phyloP scores from a whole-genome alignment of 2,329 filamentous ascomycete species.

The Drechmeria coniospora region DNA sequence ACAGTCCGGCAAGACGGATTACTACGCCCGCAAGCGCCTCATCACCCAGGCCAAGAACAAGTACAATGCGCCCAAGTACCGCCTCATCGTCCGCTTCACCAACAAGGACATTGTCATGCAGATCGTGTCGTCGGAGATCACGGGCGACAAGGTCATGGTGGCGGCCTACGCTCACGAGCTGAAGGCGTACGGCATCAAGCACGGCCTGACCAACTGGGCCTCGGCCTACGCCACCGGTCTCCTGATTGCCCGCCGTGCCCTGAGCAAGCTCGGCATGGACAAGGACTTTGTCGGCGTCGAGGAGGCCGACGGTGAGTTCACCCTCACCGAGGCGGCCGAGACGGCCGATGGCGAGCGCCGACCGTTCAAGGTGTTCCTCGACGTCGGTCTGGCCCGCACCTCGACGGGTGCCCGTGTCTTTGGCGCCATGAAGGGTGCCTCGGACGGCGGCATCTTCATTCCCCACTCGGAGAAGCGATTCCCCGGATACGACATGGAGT shows the following conservation, averaged over 20 bases:
- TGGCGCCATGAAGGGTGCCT: slow-evolving; percentile 98
- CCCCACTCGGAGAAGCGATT: slow-evolving; percentile 99
- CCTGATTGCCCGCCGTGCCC: slow-evolving; percentile 86
- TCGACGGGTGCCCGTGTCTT: slow-evolving; percentile 98
- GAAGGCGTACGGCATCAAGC: slow-evolving; percentile 89
- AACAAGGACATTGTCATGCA: slow-evolving; percentile 99
- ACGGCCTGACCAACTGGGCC: slow-evolving; percentile 99
- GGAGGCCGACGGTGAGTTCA: slow-evolving; percentile 93
- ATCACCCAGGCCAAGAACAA: slow-evolving; percentile 99
- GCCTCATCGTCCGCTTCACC: slow-evolving; percentile 97
- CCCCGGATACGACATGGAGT: slow-evolving; percentile 94
- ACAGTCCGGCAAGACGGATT: slow-evolving; percentile 95
- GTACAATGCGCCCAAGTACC: slow-evolving; percentile 99
- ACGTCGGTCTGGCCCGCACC: slow-evolving; percentile 93
- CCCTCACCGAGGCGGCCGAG: slow-evolving; percentile 86
- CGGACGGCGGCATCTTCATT: slow-evolving; percentile 90
- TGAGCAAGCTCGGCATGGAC: slow-evolving; percentile 93
- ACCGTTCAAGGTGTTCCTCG: slow-evolving; percentile 98
- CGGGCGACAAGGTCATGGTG: slow-evolving; percentile 91
- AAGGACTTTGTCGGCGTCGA: slow-evolving; percentile 90
- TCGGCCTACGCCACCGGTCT: slow-evolving; percentile 95
- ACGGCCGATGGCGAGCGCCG: slow-evolving; percentile 83
- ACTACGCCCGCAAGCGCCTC: slow-evolving; percentile 99
- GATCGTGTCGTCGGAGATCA: slow-evolving; percentile 92
- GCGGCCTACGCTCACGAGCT: slow-evolving; percentile 95